These are phyloP conservation scores for Lentinus tigrinus DNA, from an alignment of 768 basidiomycete genomes.

Conservation along the genomic window DNA sequence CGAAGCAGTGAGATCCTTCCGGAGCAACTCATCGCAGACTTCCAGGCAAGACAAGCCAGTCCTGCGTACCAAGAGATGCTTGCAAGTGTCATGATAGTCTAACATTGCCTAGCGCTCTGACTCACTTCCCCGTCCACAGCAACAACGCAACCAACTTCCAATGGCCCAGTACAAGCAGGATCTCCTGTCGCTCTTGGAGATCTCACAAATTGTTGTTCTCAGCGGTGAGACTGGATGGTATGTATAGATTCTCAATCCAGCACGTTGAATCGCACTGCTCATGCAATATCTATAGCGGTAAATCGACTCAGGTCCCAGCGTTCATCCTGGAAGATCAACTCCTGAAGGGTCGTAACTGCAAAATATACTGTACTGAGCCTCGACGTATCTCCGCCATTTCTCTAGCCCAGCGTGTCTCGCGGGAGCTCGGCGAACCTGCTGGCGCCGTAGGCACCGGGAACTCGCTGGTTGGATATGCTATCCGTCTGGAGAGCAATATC, in stretches of 20 bases:
- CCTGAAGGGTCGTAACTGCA: conserved; percentile 76
- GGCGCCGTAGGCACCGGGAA: conserved; percentile 72
- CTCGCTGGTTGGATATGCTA: conserved; percentile 92
- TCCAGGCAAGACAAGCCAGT: conserved; percentile 60
- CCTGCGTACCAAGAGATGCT: conserved; percentile 85
- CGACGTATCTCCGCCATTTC: conserved; percentile 95
- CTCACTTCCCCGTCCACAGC: conserved; percentile 36
- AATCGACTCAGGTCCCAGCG: conserved; percentile 93
- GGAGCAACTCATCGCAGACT: conserved; percentile 56
- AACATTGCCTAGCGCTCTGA: not conserved
- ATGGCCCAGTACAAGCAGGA: conserved; percentile 80
- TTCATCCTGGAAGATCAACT: conserved; percentile 93
- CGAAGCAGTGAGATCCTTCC: conserved; percentile 25
- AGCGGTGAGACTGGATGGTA: conserved; percentile 82
- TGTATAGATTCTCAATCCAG: conserved; percentile 27
- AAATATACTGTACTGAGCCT: conserved; percentile 93
- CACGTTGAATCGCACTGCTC: conserved; percentile 32
- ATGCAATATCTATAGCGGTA: conserved; percentile 57
- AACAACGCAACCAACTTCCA: conserved; percentile 74
- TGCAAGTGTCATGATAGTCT: conserved; percentile 44
- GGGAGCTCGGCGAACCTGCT: conserved; percentile 84
- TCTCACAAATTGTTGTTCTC: conserved; percentile 82
- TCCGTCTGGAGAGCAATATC: conserved; percentile 86
- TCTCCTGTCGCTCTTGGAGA: conserved; percentile 68
- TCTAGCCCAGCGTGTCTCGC: conserved; percentile 90